These are phyloP conservation scores for Aspergillus phoenicis DNA, from an alignment of 2,329 filamentous ascomycete species.

Conservation along the genomic window DNA sequence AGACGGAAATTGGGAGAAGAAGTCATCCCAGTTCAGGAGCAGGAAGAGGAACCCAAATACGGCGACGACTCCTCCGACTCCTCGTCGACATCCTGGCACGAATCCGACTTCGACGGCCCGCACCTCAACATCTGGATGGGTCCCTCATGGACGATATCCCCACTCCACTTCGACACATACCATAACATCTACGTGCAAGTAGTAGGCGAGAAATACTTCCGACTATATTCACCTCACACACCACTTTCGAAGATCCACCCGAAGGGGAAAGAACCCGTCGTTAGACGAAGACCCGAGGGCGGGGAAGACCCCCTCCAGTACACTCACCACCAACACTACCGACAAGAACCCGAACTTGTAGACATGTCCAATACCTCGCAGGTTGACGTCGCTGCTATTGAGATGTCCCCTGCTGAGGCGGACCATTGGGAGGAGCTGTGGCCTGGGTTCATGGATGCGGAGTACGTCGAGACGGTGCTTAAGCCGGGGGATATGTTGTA, in stretches of 20 bases:
- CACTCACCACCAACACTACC: not conserved
- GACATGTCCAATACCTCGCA: slow-evolving; percentile 91
- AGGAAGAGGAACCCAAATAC: slow-evolving; percentile 1
- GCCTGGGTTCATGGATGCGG: slow-evolving; percentile 60
- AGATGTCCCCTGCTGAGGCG: slow-evolving; percentile 53
- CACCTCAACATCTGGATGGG: slow-evolving; percentile 92
- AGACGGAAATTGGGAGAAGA: not conserved
- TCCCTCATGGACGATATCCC: slow-evolving; percentile 82
- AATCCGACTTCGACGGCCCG: slow-evolving; percentile 51
- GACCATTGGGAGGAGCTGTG: slow-evolving; percentile 50
- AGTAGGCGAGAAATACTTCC: slow-evolving; percentile 87
- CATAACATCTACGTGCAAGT: slow-evolving; percentile 91
- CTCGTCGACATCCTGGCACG: slow-evolving; percentile 13
- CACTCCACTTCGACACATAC: slow-evolving; percentile 90
- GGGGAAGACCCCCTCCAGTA: slow-evolving; percentile 1
- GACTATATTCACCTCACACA: slow-evolving; percentile 74
- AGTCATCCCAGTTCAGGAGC: not conserved
- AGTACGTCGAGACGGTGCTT: slow-evolving; percentile 75
- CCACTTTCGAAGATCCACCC: slow-evolving; percentile 49
- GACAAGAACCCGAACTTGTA: slow-evolving; percentile 48
- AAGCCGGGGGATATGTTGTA: slow-evolving; percentile 82
- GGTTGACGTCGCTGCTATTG: slow-evolving; percentile 72
- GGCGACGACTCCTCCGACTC: slow-evolving; percentile 5
- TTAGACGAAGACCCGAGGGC: slow-evolving; percentile 23
- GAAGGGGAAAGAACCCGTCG: slow-evolving; percentile 41